Conservation (phyloP, 345 rosid genomes). For the Fremontodendron californicum region DNA sequence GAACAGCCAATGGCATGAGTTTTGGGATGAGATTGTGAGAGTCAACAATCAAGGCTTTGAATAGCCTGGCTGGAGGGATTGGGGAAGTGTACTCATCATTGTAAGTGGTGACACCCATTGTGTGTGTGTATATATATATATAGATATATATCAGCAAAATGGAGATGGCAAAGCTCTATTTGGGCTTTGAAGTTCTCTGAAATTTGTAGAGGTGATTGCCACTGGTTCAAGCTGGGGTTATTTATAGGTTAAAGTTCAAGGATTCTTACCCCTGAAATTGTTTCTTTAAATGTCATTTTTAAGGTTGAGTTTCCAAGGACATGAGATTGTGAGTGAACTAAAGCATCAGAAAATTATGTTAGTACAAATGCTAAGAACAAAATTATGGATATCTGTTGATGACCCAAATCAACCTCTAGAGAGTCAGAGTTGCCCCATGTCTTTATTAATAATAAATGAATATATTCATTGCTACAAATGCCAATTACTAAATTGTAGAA, state of each 20-base stretch:
- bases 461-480: neutral
- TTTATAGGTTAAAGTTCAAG: conserved; percentile 14
- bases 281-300: neutral
- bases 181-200: neutral
- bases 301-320: conserved; percentile 17
- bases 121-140: neutral
- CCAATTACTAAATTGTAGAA: neutral
- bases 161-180: neutral
- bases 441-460: neutral
- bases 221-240: neutral
- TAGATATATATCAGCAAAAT: neutral
- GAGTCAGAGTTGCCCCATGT: neutral
- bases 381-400: neutral
- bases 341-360: neutral
- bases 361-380: conserved; percentile 17
- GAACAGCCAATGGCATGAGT: conserved; percentile 28
- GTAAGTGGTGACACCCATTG: conserved; percentile 22
- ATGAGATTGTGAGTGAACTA: neutral
- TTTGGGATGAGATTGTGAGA: conserved; percentile 36
- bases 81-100: conserved; percentile 20
- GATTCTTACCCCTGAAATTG: neutral
- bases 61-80: conserved; percentile 34
- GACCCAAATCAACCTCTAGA: neutral
- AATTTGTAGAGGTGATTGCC: neutral
- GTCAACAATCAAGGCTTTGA: conserved; percentile 38